Conservation (phyloP, 352 stramenopile species). For the Pythium apleroticum region DNA sequence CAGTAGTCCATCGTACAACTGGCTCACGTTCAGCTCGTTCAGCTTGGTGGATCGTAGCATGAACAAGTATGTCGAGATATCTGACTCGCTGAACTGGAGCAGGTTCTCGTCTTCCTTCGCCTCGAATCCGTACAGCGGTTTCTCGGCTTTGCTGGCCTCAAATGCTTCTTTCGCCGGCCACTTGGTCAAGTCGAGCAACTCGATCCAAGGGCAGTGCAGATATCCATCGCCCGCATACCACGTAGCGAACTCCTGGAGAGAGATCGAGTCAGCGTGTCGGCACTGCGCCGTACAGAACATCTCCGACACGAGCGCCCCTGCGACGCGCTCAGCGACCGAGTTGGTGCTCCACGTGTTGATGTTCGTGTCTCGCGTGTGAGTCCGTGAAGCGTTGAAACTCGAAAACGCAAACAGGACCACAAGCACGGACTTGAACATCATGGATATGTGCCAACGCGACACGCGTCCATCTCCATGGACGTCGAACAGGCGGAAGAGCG, state of each 20-base stretch:
- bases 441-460: constrained; percentile 72
- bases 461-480: constrained; percentile 60
- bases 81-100: constrained; percentile 81
- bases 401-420: constrained; percentile 86
- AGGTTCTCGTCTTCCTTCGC: constrained; percentile 83
- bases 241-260: constrained; percentile 93
- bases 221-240: constrained; percentile 96
- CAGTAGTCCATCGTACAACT: constrained; percentile 79
- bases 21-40: constrained; percentile 62
- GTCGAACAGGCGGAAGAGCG: constrained; percentile 85
- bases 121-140: constrained; percentile 83
- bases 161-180: constrained; percentile 91
- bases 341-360: constrained; percentile 73
- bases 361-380: constrained; percentile 59
- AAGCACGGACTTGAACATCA: constrained; percentile 80
- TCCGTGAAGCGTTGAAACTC: constrained; percentile 64
- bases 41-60: constrained; percentile 83
- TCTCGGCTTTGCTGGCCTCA: constrained; percentile 84
- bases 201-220: constrained; percentile 94
- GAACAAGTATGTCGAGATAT: constrained; percentile 86
- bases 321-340: constrained; percentile 79
- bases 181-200: constrained; percentile 95
- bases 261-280: constrained; percentile 77
- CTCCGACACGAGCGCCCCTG: constrained; percentile 91
- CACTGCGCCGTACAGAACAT: constrained; percentile 75